These are phyloP conservation scores for Yamadazyma aaseri DNA, from an alignment of 1,139 yeast genomes.

Conservation along the genomic window DNA sequence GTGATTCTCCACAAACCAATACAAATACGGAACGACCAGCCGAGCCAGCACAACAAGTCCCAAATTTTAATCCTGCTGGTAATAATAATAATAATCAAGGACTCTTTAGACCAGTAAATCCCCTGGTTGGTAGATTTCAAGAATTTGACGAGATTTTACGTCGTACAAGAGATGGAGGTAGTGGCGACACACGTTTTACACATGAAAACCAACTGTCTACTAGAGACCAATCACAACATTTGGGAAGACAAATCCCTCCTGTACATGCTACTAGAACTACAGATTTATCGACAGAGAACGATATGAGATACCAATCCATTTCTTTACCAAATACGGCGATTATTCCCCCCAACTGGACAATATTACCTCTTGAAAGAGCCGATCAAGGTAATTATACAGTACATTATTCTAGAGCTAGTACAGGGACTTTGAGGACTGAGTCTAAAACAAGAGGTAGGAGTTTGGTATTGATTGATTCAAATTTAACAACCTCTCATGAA, in stretches of 20 bases:
- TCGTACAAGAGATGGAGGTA: conserved; percentile 1
- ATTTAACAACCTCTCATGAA: not conserved
- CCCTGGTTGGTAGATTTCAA: conserved; percentile 6
- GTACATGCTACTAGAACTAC: no score
- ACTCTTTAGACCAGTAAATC: conserved; percentile 4
- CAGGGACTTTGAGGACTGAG: conserved; percentile 18
- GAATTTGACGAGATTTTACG: conserved; percentile 10
- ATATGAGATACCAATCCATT: conserved; percentile 19
- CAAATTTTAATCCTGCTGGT: not conserved
- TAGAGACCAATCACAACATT: no score
- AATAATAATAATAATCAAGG: not conserved
- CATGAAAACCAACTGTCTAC: no score
- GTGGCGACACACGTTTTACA: no score
- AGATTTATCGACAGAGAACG: not conserved
- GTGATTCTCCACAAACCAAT: conserved; percentile 5
- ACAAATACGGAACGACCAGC: conserved; percentile 6
- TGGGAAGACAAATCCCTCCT: no score
- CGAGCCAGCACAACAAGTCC: conserved; percentile 2
- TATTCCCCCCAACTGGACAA: conserved; percentile 36
- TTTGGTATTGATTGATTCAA: conserved; percentile 14
- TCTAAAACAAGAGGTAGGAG: conserved; percentile 13
- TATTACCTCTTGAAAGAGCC: conserved; percentile 25
- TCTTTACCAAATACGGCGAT: conserved; percentile 25
- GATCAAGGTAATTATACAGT: conserved; percentile 19
- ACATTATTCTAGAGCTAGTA: conserved; percentile 16